Conservation (phyloP, 805 yeast species). For the Wickerhamiella galacta region DNA sequence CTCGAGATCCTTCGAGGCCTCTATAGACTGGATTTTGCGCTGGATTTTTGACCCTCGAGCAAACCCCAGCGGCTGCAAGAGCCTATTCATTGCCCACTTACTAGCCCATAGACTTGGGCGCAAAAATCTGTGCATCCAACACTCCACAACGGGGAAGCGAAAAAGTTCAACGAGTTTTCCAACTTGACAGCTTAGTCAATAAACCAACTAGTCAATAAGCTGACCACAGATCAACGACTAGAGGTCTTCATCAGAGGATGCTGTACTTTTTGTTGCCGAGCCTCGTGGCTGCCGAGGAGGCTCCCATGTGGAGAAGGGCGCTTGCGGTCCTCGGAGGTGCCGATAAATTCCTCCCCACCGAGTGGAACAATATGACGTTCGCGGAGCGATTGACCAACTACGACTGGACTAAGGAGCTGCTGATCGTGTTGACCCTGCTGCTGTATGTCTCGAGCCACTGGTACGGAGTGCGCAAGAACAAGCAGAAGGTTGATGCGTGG, state of each 20-base stretch:
- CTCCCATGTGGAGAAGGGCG: constrained; percentile 1
- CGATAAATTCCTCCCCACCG: constrained; percentile 23
- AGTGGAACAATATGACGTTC: constrained; percentile 42
- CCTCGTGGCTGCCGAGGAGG: constrained; percentile 3
- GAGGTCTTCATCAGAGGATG: not conserved
- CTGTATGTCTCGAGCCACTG: constrained; percentile 35
- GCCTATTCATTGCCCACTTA: no score
- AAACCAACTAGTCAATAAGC: no score
- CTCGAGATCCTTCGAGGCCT: constrained; percentile 9
- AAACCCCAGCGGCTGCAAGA: no score
- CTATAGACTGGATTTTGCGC: constrained; percentile 5
- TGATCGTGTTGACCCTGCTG: constrained; percentile 35
- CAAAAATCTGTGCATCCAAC: no score
- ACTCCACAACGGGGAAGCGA: no score
- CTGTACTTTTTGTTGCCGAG: not conserved
- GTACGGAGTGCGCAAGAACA: constrained; percentile 46
- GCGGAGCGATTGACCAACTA: constrained; percentile 39
- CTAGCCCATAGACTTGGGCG: no score
- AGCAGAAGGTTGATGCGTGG: constrained; percentile 35
- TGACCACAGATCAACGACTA: no score
- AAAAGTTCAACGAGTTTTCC: no score
- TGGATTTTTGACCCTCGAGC: constrained; percentile 2
- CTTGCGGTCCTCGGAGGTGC: constrained; percentile 6
- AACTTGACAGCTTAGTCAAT: no score
- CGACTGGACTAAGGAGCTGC: constrained; percentile 63